phyloP scores from a whole-genome alignment of 176 grass and related monocot species.

The Rhynchospora tenuis region DNA sequence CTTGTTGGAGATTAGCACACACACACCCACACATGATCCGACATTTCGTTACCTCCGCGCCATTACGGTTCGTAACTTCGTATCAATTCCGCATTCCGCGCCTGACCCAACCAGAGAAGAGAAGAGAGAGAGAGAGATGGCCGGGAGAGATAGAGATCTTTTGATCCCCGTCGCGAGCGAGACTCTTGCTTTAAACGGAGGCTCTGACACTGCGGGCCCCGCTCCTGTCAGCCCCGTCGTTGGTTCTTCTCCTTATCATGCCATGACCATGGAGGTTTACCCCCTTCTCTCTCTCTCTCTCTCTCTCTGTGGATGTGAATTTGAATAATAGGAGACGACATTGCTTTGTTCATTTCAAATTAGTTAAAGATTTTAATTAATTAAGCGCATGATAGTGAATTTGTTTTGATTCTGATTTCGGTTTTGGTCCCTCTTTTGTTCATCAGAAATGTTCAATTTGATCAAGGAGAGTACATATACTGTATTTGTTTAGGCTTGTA shows the following conservation, averaged over 20 bases:
- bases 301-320: neutral
- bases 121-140: neutral
- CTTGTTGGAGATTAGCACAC: neutral
- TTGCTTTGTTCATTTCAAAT: neutral
- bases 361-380: neutral
- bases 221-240: neutral
- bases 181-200: neutral
- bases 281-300: neutral
- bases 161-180: slow-evolving; percentile 4
- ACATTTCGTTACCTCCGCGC: neutral
- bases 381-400: neutral
- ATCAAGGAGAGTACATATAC: neutral
- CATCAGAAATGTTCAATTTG: neutral
- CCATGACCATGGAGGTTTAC: slow-evolving; percentile 13
- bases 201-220: neutral
- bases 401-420: neutral
- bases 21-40: neutral
- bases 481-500: neutral
- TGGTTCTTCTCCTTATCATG: slow-evolving; percentile 4
- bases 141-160: slow-evolving; percentile 17
- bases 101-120: neutral
- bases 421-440: neutral
- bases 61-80: neutral
- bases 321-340: neutral
- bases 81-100: neutral